These are phyloP conservation scores for Leishmania guyanensis DNA, from an alignment of 208 protist species.

Conservation along the genomic window DNA sequence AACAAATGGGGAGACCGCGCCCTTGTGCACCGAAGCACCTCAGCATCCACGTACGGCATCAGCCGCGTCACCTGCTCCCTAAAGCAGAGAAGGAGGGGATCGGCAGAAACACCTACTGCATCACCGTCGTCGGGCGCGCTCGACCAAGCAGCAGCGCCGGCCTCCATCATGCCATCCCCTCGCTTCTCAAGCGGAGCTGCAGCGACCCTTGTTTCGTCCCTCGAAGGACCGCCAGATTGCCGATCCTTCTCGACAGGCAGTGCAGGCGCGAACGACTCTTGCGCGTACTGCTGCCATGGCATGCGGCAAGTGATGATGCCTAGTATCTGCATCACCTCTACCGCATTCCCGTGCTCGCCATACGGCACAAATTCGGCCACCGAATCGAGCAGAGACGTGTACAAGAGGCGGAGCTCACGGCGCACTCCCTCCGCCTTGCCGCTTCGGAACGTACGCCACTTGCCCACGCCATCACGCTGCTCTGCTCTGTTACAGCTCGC, in stretches of 20 bases:
- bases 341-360: neutral
- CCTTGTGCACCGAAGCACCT: conserved; percentile 1
- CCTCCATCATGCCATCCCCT: neutral
- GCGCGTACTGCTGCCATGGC: neutral
- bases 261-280: neutral
- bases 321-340: conserved; percentile 21
- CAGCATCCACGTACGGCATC: conserved; percentile 29
- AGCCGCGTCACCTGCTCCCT: conserved; percentile 8
- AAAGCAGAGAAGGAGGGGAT: neutral
- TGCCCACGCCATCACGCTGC: neutral
- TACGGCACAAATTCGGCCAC: conserved; percentile 7
- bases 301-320: conserved; percentile 27
- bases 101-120: neutral
- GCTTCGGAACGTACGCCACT: neutral
- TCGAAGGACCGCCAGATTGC: neutral
- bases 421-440: neutral
- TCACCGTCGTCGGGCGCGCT: neutral
- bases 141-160: neutral
- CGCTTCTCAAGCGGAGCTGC: neutral
- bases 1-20: neutral
- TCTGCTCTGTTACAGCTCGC: neutral
- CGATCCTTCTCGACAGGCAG: neutral
- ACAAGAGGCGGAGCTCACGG: conserved; percentile 1
- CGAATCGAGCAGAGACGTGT: conserved; percentile 12
- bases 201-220: neutral